These are phyloP conservation scores for Leptographium radiaticola DNA, from an alignment of 2,329 filamentous ascomycete genomes.

Conservation along the genomic window DNA sequence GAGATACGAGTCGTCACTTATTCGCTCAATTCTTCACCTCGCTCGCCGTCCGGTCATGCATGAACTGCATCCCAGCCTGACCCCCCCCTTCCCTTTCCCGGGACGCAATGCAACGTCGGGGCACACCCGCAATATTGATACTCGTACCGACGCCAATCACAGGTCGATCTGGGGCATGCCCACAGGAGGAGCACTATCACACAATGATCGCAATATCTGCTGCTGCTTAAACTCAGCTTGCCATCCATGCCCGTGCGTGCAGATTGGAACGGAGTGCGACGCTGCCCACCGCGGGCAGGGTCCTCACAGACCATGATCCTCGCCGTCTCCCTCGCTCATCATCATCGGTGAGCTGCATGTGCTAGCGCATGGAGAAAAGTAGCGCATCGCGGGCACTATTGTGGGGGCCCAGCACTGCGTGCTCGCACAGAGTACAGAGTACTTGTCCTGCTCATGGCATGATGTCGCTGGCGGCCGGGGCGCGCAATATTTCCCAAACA, in stretches of 20 bases:
- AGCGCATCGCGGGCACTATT: neutral
- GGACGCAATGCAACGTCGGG: neutral
- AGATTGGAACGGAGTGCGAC: neutral
- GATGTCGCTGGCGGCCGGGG: no score
- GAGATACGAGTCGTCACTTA: neutral
- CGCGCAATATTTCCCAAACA: slow-evolving; percentile 7
- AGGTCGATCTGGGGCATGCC: neutral
- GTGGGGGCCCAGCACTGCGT: neutral
- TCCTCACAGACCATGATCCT: neutral
- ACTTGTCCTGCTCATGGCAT: neutral
- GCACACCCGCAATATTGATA: neutral
- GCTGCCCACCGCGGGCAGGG: neutral
- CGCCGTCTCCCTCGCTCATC: neutral
- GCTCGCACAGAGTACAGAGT: neutral
- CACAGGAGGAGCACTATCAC: no score
- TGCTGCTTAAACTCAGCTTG: neutral
- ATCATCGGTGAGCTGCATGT: slow-evolving; percentile 2
- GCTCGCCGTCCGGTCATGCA: neutral
- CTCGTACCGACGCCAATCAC: neutral
- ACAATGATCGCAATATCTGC: no score
- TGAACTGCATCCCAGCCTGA: neutral
- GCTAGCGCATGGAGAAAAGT: neutral
- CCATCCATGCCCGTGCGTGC: neutral
- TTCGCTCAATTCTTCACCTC: neutral
- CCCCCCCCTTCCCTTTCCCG: neutral